These are phyloP conservation scores for Trifolium fragiferum DNA, from an alignment of 306 rosid species.

Conservation along the genomic window DNA sequence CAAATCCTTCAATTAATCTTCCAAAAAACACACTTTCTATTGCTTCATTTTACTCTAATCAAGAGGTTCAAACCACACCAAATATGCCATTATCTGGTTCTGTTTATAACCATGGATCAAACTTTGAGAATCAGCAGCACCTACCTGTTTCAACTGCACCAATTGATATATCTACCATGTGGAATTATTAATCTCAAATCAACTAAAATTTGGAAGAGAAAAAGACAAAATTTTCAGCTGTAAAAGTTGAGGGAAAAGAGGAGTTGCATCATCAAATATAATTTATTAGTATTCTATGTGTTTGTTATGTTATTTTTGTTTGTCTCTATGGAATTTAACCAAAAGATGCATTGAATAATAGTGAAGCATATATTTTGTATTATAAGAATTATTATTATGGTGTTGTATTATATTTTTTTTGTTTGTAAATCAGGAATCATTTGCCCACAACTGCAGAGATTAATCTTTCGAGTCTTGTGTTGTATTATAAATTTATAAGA, in stretches of 20 bases:
- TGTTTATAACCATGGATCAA: constrained; percentile 45
- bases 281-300: background rate
- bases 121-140: constrained; percentile 49
- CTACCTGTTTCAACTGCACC: constrained; percentile 49
- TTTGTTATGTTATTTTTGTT: background rate
- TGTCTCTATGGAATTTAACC: constrained; percentile 39
- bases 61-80: constrained; percentile 32
- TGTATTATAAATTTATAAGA: too few relatives aligned
- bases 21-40: constrained; percentile 39
- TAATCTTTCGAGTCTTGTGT: too few relatives aligned
- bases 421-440: too few relatives aligned
- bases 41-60: constrained; percentile 38
- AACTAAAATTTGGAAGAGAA: background rate
- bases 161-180: constrained; percentile 50
- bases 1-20: constrained; percentile 37
- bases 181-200: constrained; percentile 53
- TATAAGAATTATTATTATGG: constrained; percentile 37
- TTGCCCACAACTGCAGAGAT: too few relatives aligned
- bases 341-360: constrained; percentile 20
- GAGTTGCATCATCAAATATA: too few relatives aligned
- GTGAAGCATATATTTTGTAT: constrained; percentile 48
- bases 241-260: too few relatives aligned
- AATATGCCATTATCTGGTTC: constrained; percentile 43
- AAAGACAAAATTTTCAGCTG: too few relatives aligned
- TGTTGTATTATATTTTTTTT: too few relatives aligned